phyloP scores from a whole-genome alignment of 1,284 basidiomycete species.

The Tilletia indica region DNA sequence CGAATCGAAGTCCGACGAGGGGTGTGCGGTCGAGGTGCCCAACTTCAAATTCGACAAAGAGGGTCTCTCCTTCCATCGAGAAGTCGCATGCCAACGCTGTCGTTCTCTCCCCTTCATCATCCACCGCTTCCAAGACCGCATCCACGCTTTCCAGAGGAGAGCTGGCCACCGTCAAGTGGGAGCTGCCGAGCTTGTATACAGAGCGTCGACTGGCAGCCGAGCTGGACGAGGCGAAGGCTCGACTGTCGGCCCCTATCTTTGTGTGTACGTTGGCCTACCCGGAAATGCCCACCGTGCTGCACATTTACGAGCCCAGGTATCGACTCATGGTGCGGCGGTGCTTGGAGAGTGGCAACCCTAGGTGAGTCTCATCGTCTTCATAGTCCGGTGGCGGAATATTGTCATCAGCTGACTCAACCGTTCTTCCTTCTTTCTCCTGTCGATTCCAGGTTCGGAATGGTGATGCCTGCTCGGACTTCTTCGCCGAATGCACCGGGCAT shows the following conservation, averaged over 20 bases:
- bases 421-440: not conserved
- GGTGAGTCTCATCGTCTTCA: slow-evolving; percentile 17
- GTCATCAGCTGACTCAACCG: not conserved
- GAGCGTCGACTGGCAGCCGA: slow-evolving; percentile 67
- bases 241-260: slow-evolving; percentile 84
- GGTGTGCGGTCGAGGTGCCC: too few relatives aligned
- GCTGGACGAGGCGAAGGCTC: slow-evolving; percentile 71
- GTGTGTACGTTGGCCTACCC: slow-evolving; percentile 86
- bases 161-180: slow-evolving; percentile 29
- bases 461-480: slow-evolving; percentile 66
- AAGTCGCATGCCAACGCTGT: too few relatives aligned
- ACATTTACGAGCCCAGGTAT: slow-evolving; percentile 80
- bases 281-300: slow-evolving; percentile 79
- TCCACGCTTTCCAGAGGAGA: slow-evolving; percentile 11
- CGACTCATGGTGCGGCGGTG: slow-evolving; percentile 89
- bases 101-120: too few relatives aligned
- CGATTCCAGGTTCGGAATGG: slow-evolving; percentile 73
- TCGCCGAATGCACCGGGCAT: slow-evolving; percentile 59
- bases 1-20: too few relatives aligned
- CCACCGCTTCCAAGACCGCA: not conserved
- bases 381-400: not conserved
- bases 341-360: slow-evolving; percentile 70
- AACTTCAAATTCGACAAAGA: too few relatives aligned
- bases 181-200: slow-evolving; percentile 53
- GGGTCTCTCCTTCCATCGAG: too few relatives aligned